phyloP scores from a whole-genome alignment of 192 early-diverging fungal species.

The Entomortierella beljakovae region DNA sequence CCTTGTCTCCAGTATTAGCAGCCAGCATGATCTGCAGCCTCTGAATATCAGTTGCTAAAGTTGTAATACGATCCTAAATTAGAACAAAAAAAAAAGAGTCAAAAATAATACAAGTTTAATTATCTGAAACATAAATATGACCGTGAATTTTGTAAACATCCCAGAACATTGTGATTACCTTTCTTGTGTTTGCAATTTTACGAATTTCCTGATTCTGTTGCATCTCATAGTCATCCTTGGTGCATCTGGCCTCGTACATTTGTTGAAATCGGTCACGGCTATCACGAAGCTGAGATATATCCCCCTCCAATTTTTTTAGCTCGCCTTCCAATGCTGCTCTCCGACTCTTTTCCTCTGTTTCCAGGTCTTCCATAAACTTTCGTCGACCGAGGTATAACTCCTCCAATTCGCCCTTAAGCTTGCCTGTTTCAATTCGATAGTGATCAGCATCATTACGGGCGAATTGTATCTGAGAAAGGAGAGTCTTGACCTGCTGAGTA shows the following conservation, averaged over 20 bases:
- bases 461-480: conserved; percentile 35
- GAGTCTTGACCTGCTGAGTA: conserved; percentile 19
- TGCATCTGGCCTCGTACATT: conserved; percentile 50
- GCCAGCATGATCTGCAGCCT: conserved; percentile 68
- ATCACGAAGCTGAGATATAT: conserved; percentile 44
- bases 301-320: conserved; percentile 41
- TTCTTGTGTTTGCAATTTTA: conserved; percentile 59
- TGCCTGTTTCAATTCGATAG: conserved; percentile 18
- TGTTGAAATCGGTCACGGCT: conserved; percentile 52
- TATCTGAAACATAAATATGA: too few species aligned
- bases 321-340: conserved; percentile 39
- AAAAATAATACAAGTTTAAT: too few species aligned
- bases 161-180: conserved; percentile 17
- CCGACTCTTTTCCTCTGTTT: conserved; percentile 37
- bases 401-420: conserved; percentile 31
- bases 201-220: conserved; percentile 60
- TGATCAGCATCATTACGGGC: conserved; percentile 39
- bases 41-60: conserved; percentile 71
- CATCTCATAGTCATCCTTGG: conserved; percentile 54
- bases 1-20: conserved; percentile 64
- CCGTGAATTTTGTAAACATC: background rate
- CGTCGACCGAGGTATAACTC: conserved; percentile 33
- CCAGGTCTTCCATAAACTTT: conserved; percentile 41
- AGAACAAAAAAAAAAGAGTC: too few species aligned
- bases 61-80: conserved; percentile 70